Evolutionary conservation across 192 early-diverging fungal species (phyloP), one percentile per base, ranked within the genome.

Genomic region (Coemansia furcata): DNA sequence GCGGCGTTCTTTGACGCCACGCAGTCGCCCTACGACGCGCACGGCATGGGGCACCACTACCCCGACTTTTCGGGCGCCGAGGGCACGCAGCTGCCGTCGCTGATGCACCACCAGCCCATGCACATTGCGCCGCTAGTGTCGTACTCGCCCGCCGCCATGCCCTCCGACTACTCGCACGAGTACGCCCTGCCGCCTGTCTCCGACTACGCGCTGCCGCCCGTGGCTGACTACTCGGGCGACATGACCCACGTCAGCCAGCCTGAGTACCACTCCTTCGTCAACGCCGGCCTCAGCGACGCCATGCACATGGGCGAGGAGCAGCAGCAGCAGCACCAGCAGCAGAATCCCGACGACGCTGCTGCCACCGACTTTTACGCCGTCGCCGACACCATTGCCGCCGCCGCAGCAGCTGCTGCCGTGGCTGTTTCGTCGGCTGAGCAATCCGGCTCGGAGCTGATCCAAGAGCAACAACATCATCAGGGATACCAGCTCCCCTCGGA

Each of bases 11-110:
- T 72, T 15, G 71, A 72, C 63, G 30, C 54, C 17, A 17, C 54
- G 52, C 29, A 54, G 19, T 43, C 75, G 42, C 62, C 74, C n/a
- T 68, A 71, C 29, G 75, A 77, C 23, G 61, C 67, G 10, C 70
- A 44, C 10, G 50, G 69, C 26, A 42, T 67, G 60, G 23, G 50
- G 6, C 69, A 72, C 46, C 67, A 63, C 26, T 78, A 78, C 33
- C 54, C 69, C 14, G 61, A 63, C 42, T 23, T 50, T 71, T 19
- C 50, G 9, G 21, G 38, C 30, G 32, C 10, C 33, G 32, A n/a
- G 17, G 23, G 35, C 29, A 60, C 65, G 61, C 68, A 68, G 21
- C 64, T 65, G 26, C 21, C 61, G 12, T 60, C 71, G 6, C 66
- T 78, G 39, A 65, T 70, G 64, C 57, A 42, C 54, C 52, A 55